Conservation (phyloP, 2,329 filamentous ascomycete species). For the Stylonectria norvegica region DNA sequence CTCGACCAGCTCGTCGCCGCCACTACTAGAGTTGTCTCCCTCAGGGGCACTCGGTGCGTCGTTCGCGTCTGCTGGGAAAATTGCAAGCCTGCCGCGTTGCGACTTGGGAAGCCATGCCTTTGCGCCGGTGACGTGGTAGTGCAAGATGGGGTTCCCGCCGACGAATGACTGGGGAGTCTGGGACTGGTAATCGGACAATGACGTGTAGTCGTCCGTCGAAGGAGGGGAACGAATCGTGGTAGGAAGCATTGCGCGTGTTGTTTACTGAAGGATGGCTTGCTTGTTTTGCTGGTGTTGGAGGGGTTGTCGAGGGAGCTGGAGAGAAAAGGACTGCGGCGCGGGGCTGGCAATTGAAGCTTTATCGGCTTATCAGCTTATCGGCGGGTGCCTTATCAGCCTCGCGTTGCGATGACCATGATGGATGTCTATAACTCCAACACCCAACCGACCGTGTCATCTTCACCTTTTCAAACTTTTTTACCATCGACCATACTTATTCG, state of each 20-base stretch:
- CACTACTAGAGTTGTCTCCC: constrained; percentile 23
- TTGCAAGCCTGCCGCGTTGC: constrained; percentile 53
- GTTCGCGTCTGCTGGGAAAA: constrained; percentile 44
- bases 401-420: constrained; percentile 3
- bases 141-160: constrained; percentile 66
- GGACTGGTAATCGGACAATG: constrained; percentile 65
- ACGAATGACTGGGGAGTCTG: constrained; percentile 72
- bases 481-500: too few relatives aligned
- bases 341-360: constrained; percentile 18
- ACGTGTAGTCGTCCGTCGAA: constrained; percentile 56
- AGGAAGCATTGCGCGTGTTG: constrained; percentile 36
- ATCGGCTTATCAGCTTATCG: constrained; percentile 20
- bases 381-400: constrained; percentile 12
- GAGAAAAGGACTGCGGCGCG: constrained; percentile 11
- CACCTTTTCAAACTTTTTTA: too few relatives aligned
- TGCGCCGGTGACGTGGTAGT: constrained; percentile 56
- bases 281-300: constrained; percentile 20
- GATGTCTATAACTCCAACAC: too few relatives aligned
- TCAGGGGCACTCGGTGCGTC: constrained; percentile 26
- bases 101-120: constrained; percentile 56
- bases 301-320: constrained; percentile 12
- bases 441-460: too few relatives aligned
- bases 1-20: constrained; percentile 39
- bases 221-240: constrained; percentile 58
- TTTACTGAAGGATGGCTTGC: constrained; percentile 2